phyloP scores from a whole-genome alignment of 2,329 filamentous ascomycete species.

The Diaporthe amygdali region DNA sequence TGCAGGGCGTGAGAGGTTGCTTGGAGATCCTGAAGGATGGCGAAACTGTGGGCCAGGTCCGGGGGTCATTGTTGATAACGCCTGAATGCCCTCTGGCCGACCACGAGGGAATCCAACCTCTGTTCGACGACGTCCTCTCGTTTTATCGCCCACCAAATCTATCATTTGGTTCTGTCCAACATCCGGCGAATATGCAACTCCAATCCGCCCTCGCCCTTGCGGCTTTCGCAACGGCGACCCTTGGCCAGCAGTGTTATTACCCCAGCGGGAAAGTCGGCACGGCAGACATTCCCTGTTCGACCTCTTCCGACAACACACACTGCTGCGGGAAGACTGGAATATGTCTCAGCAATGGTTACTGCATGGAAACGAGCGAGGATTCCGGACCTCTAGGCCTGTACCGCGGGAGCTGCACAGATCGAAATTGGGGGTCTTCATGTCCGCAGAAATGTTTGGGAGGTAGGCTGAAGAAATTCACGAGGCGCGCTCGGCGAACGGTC shows the following conservation, averaged over 20 bases:
- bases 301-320: not conserved
- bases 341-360: not conserved
- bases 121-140: not conserved
- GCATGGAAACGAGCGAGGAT: not conserved
- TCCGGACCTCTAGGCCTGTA: not conserved
- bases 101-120: not conserved
- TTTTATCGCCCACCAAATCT: not conserved
- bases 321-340: not conserved
- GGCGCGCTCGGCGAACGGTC: not conserved
- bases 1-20: not conserved
- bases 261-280: not conserved
- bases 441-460: not conserved
- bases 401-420: not conserved
- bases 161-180: no score
- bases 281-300: not conserved
- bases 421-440: not conserved
- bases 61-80: not conserved
- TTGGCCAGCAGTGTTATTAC: not conserved
- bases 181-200: not conserved
- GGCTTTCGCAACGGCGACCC: not conserved
- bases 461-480: not conserved
- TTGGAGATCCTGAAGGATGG: not conserved
- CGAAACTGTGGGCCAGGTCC: not conserved
- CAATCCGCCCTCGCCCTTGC: not conserved
- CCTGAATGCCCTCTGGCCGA: not conserved